These are phyloP conservation scores for Podospora pseudoanserina DNA, from an alignment of 495 filamentous ascomycete species.

Conservation along the genomic window DNA sequence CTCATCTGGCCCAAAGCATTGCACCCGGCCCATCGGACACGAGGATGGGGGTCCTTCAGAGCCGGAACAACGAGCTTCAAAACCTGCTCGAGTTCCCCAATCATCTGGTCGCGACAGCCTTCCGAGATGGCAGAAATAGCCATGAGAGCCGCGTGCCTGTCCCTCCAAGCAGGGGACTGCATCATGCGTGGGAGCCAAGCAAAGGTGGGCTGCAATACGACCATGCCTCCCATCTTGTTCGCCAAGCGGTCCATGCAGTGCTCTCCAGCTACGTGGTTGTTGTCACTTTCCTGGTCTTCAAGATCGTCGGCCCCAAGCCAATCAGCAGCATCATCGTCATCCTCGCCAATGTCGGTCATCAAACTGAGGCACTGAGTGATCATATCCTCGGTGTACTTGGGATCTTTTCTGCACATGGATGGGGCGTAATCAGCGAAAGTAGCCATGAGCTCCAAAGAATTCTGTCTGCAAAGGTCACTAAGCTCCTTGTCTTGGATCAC, in stretches of 20 bases:
- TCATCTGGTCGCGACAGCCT: slow-evolving; percentile 93
- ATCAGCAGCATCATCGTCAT: slow-evolving; percentile 91
- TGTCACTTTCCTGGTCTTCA: slow-evolving; percentile 92
- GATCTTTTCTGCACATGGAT: slow-evolving; percentile 89
- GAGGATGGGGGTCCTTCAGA: slow-evolving; percentile 84
- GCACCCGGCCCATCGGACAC: slow-evolving; percentile 96
- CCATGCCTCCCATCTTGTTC: slow-evolving; percentile 89
- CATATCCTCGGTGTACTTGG: slow-evolving; percentile 89
- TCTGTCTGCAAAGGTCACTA: slow-evolving; percentile 83
- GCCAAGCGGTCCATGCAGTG: slow-evolving; percentile 98
- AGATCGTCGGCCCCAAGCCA: slow-evolving; percentile 94
- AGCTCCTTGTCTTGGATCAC: slow-evolving; percentile 96
- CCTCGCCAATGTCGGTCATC: slow-evolving; percentile 97
- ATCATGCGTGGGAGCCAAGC: slow-evolving; percentile 97
- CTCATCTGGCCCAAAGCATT: slow-evolving; percentile 99
- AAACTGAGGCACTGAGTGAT: slow-evolving; percentile 96
- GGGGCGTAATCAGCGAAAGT: slow-evolving; percentile 96
- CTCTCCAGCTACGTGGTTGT: slow-evolving; percentile 97
- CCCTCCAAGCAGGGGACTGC: slow-evolving; percentile 89
- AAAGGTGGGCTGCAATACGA: slow-evolving; percentile 89
- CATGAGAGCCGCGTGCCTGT: slow-evolving; percentile 97
- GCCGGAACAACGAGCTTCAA: slow-evolving; percentile 90
- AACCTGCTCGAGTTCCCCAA: slow-evolving; percentile 88
- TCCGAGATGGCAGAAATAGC: slow-evolving; percentile 98
- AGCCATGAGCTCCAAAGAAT: slow-evolving; percentile 93